A percentile compares a stretch with the other conserved stretches of the same genome.
Conservation (phyloP, 2,329 filamentous ascomycete species). For the Fusarium globosum region DNA sequence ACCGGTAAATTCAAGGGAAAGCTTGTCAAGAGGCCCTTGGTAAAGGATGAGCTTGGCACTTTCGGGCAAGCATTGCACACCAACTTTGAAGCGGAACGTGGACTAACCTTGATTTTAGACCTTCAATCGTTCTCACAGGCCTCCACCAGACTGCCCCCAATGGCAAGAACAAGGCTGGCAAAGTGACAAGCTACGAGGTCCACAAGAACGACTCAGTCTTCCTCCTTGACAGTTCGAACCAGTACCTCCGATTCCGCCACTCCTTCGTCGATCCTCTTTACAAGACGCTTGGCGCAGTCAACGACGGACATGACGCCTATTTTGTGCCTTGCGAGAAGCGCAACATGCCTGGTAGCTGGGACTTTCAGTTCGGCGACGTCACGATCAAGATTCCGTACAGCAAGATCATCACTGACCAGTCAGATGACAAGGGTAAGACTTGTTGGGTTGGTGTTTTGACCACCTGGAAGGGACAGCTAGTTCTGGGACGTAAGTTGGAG, state of each 20-base stretch:
- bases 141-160: not conserved
- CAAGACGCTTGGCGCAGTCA: not conserved
- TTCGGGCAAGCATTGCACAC: not conserved
- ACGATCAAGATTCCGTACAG: not conserved
- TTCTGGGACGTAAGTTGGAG: not conserved
- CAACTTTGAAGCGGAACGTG: fast-evolving
- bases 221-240: not conserved
- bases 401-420: not conserved
- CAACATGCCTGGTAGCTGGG: not conserved
- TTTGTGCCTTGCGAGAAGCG: not conserved
- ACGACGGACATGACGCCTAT: not conserved
- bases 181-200: not conserved
- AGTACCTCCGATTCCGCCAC: not conserved
- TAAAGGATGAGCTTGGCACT: not conserved
- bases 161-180: not conserved
- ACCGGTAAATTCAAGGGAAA: not conserved
- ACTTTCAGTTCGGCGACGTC: not conserved
- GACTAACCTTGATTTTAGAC: not conserved
- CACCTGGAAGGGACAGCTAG: not conserved
- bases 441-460: not conserved
- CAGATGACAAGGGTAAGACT: not conserved
- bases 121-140: not conserved
- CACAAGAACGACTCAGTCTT: not conserved
- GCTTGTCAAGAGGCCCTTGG: not conserved
- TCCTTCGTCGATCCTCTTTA: not conserved